Conservation (phyloP, 306 rosid species). For the Pyrus bretschneideri region DNA sequence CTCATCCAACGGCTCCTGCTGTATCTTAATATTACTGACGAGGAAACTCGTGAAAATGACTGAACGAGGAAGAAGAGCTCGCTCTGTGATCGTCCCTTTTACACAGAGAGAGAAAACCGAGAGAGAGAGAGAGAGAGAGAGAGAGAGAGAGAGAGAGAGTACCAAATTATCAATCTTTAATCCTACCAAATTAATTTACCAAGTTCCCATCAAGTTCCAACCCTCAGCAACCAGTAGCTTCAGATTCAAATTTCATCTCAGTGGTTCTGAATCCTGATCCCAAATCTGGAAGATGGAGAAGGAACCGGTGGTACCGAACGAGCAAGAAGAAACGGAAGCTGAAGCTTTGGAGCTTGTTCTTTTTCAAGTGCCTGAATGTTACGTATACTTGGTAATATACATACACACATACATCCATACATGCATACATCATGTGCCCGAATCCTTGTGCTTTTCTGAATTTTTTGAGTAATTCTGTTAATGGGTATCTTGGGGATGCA, state of each 20-base stretch:
- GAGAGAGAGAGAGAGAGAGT: no score
- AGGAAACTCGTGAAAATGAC: neutral
- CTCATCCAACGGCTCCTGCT: neutral
- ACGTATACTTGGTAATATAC: constrained; percentile 63
- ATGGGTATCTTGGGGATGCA: constrained; percentile 17
- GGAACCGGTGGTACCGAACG: constrained; percentile 34
- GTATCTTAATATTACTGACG: neutral
- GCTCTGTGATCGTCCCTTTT: neutral
- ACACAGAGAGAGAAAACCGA: neutral
- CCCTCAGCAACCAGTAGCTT: constrained; percentile 8
- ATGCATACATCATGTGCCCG: neutral
- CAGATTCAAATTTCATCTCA: constrained; percentile 16
- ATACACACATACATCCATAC: neutral
- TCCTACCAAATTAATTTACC: no score
- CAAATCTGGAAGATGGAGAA: constrained; percentile 52
- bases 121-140: no score
- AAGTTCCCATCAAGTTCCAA: neutral
- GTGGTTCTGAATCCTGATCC: neutral
- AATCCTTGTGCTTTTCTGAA: neutral
- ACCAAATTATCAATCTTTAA: no score
- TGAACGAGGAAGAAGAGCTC: neutral
- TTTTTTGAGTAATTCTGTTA: neutral
- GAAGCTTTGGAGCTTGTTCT: constrained; percentile 84
- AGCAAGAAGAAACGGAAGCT: constrained; percentile 32
- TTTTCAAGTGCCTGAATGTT: constrained; percentile 91